Evolutionary conservation across 2,329 filamentous ascomycete species (phyloP).

Genomic region (Rhinocladiella similis): DNA sequence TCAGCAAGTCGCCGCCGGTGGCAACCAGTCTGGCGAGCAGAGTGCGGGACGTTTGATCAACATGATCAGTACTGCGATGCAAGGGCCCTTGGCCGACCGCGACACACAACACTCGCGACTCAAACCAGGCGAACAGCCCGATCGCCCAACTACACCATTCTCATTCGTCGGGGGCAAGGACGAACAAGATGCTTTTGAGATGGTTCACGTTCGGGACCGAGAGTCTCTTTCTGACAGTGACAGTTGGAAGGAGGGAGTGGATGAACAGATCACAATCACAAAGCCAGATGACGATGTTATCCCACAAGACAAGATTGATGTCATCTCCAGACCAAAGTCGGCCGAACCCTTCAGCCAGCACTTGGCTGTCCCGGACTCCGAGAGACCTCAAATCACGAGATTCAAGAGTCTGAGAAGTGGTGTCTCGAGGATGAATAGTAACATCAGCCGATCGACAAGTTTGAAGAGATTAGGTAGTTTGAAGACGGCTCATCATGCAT

Average conservation of each 20-base stretch:
- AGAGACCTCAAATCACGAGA: constrained; percentile 26
- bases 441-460: constrained; percentile 84
- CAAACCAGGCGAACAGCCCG: constrained; percentile 48
- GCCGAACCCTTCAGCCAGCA: constrained; percentile 9
- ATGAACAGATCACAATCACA: constrained; percentile 6
- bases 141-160: constrained; percentile 71
- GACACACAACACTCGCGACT: constrained; percentile 22
- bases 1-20: constrained; percentile 20
- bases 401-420: constrained; percentile 30
- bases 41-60: constrained; percentile 25
- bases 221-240: constrained; percentile 10
- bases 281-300: constrained; percentile 5
- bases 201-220: constrained; percentile 21
- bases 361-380: constrained; percentile 15
- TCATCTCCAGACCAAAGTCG: constrained; percentile 16
- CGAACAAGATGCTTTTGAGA: constrained; percentile 28
- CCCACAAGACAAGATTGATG: constrained; percentile 20
- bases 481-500: constrained; percentile 28
- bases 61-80: constrained; percentile 27
- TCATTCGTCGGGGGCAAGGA: constrained; percentile 63
- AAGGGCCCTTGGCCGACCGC: constrained; percentile 13
- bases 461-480: constrained; percentile 79
- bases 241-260: constrained; percentile 14
- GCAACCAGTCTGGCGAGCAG: constrained; percentile 20
- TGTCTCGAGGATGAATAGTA: constrained; percentile 24